These are phyloP conservation scores for Phycomyces nitens DNA, from an alignment of 192 early-diverging fungal genomes.

Conservation along the genomic window DNA sequence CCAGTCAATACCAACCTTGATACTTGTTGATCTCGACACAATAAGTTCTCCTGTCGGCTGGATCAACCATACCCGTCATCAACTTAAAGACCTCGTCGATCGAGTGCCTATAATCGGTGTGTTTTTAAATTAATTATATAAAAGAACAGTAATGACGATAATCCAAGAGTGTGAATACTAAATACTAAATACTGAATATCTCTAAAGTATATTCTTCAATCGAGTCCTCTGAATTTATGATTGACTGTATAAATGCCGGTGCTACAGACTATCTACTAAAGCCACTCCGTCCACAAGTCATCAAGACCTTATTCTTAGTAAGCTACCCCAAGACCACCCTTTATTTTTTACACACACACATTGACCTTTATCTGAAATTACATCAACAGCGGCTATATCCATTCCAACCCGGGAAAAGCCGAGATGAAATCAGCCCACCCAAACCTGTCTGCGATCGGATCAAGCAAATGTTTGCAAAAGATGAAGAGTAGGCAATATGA, in stretches of 20 bases:
- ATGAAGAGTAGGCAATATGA: conserved; percentile 12
- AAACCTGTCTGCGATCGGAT: neutral
- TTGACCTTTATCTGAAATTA: neutral
- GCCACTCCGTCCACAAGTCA: conserved; percentile 26
- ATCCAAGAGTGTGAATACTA: too few relatives aligned
- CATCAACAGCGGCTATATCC: neutral
- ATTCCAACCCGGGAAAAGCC: neutral
- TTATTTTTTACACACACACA: neutral
- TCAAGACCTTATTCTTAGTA: conserved; percentile 37
- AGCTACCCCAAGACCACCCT: neutral
- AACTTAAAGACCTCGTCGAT: neutral
- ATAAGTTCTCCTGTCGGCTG: neutral
- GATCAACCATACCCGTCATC: neutral
- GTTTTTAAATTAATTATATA: too few relatives aligned
- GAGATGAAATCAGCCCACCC: conserved; percentile 1
- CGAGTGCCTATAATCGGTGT: conserved; percentile 14
- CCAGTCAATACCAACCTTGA: neutral
- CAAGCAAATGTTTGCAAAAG: conserved; percentile 7
- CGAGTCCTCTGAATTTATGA: conserved; percentile 25
- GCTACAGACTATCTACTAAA: conserved; percentile 33
- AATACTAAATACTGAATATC: neutral
- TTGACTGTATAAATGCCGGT: conserved; percentile 32
- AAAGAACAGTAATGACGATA: too few relatives aligned
- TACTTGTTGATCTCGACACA: conserved; percentile 3
- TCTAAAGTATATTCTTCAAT: conserved; percentile 17